These are phyloP conservation scores for Pachysandra terminalis DNA, from an alignment of 164 flowering plant genomes.

Conservation along the genomic window DNA sequence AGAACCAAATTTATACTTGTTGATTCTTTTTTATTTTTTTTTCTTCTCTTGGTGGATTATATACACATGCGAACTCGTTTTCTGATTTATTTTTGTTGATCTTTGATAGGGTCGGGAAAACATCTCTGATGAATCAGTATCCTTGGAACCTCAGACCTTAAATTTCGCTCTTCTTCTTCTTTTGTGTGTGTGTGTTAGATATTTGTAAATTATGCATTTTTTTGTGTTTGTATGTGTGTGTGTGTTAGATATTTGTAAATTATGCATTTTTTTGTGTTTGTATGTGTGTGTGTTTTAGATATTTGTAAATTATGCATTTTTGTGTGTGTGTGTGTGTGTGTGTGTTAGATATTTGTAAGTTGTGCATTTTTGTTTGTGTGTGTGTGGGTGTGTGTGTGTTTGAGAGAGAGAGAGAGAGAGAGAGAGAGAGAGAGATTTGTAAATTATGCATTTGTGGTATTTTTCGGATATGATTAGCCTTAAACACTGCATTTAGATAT, in stretches of 20 bases:
- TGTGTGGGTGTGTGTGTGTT: no score
- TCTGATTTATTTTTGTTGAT: constrained; percentile 1
- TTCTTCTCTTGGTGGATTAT: background rate
- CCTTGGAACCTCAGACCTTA: constrained; percentile 14
- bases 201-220: background rate
- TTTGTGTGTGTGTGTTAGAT: background rate
- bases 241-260: background rate
- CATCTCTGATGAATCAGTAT: constrained; percentile 90
- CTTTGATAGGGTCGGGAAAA: constrained; percentile 71
- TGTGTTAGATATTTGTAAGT: background rate
- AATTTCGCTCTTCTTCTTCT: constrained; percentile 1
- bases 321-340: background rate
- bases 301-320: background rate
- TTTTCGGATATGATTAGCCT: constrained; percentile 1
- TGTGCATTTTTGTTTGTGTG: no score
- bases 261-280: no score
- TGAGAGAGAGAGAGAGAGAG: no score
- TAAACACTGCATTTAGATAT: constrained; percentile 39
- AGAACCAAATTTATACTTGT: background rate
- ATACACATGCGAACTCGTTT: background rate
- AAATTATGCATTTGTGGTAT: background rate
- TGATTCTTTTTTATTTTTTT: background rate
- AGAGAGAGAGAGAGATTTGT: no score
- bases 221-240: no score
- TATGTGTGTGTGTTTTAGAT: background rate